Evolutionary conservation across 2,329 filamentous ascomycete genomes (phyloP), one percentile per base, ranked within the genome.

Genomic region (Colletotrichum lini): DNA sequence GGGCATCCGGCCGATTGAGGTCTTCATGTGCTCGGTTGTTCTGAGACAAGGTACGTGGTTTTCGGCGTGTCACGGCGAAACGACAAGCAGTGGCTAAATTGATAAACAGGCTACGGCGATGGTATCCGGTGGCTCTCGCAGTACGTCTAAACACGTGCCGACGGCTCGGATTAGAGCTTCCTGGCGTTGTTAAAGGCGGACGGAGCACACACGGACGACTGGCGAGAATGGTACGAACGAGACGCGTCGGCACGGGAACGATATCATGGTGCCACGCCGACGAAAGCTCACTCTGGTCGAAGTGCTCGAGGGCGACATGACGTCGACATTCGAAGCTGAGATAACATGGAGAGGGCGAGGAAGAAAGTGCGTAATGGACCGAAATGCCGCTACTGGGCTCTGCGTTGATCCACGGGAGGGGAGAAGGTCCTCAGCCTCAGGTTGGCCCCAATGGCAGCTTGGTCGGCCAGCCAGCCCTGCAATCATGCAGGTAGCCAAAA

Each of bases 11-110:
- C 94, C 95, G 30, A 96, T 99, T 79, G 96, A 99, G 89, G 90
- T 98, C 74, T 98, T 98, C 85, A 97, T 99, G 96, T 98, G 95
- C 90, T 97, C 94, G 78, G 95, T 98, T 76, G 96, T 98, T 74
- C 98, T 98, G 94, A 91, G 96, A 83, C 96, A 98, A 88, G 96
- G 90, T 92, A 77, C 77, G 88, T 42, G 16, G 8, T 23, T 84
- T 49, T 40, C 8, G 15, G 5, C 18, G 21, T 16, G 9, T 0
- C n/a, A 60, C 21, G 18, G 52, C 15, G 16, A 45, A 38, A n/a
- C 15, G 50, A 0, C n/a, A 40, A 26, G 2, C 47, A 42, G 35
- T 10, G 15, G 54, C 65, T 77, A 74, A 76, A 76, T 56, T 70
- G 45, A 49, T 47, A 21, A 63, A 70, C 75, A 92, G 90, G 93